These are phyloP conservation scores for Scutellospora calospora DNA, from an alignment of 371 early-diverging fungal species.

Conservation along the genomic window DNA sequence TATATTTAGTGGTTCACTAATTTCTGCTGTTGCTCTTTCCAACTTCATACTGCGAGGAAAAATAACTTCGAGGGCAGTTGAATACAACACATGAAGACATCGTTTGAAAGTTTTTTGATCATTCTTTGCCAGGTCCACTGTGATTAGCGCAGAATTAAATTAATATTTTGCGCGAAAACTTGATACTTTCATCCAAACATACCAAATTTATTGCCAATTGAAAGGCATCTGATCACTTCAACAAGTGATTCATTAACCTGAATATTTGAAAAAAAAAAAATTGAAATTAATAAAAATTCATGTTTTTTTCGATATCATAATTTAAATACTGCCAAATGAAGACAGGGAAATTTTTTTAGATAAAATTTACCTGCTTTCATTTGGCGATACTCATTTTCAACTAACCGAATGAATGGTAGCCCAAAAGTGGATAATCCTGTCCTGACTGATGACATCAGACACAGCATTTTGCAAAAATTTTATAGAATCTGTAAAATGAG, in stretches of 20 bases:
- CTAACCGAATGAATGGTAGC: constrained; percentile 27
- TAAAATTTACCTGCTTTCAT: not conserved
- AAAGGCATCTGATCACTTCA: not conserved
- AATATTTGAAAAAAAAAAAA: not conserved
- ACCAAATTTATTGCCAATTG: not conserved
- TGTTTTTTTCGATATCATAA: too few species aligned
- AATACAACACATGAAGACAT: constrained; percentile 19
- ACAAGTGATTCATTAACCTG: not conserved
- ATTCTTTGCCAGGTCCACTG: constrained; percentile 1
- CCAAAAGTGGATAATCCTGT: constrained; percentile 36
- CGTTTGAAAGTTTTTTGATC: constrained; percentile 2
- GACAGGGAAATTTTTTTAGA: not conserved
- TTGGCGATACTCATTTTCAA: not conserved
- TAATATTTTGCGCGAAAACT: too few species aligned
- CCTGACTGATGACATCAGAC: constrained; percentile 16
- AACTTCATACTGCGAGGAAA: constrained; percentile 12
- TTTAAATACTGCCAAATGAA: too few species aligned
- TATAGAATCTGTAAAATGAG: constrained; percentile 11
- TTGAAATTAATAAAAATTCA: too few species aligned
- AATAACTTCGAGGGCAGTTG: constrained; percentile 2
- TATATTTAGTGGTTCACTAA: constrained; percentile 20
- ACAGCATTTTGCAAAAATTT: constrained; percentile 24
- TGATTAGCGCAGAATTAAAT: not conserved
- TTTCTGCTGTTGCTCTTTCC: not conserved
- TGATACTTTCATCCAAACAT: too few species aligned